Evolutionary conservation across 2,329 filamentous ascomycete genomes (phyloP), one percentile per base, ranked within the genome.

Genomic region (Lasiodiplodia sp.): DNA sequence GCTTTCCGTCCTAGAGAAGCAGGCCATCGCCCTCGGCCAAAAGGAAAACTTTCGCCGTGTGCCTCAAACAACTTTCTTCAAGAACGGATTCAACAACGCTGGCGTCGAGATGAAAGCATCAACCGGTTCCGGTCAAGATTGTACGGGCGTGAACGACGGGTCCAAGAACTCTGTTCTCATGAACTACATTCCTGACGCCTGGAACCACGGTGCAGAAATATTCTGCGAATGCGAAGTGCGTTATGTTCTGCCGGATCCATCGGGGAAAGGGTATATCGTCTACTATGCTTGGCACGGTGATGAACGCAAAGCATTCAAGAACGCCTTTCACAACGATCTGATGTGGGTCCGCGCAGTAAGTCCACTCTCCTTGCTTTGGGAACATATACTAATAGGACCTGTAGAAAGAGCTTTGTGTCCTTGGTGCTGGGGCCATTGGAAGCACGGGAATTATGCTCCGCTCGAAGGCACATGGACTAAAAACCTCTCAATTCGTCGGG

Each of bases 121-220:
- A 0, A 83, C 84, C 0, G 79, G 89, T 23, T 87, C 87, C 0
- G 89, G 89, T 1, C 87, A 90, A 76, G 90, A 92, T 71, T 79
- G 77, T 49, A 91, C 88, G 0, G 90, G 89, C 0, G 72, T 90
- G 68, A 91, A 92, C 72, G 90, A 92, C 75, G 88, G 88, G 2
- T 90, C 87, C 37, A 91, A 91, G 77, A 90, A 85, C 23, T 89
- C 86, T 12, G 90, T 87, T 0, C 81, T 89, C 1, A 87, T 90
- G 47, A 92, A 89, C 0, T 92, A 92, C 72, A 79, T 92, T 8
- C 84, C 87, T 8, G 90, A 92, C 75, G 89, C 90, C 1, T 91
- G 89, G 89, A 90, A 91, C 73, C 90, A 88, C 87, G 90, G 89
- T 8, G 87, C 90, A 14, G 89, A 92, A 73, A 87, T 92, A 3